These are phyloP conservation scores for Globisporangium megalacanthum DNA, from an alignment of 352 stramenopile genomes.

Conservation along the genomic window DNA sequence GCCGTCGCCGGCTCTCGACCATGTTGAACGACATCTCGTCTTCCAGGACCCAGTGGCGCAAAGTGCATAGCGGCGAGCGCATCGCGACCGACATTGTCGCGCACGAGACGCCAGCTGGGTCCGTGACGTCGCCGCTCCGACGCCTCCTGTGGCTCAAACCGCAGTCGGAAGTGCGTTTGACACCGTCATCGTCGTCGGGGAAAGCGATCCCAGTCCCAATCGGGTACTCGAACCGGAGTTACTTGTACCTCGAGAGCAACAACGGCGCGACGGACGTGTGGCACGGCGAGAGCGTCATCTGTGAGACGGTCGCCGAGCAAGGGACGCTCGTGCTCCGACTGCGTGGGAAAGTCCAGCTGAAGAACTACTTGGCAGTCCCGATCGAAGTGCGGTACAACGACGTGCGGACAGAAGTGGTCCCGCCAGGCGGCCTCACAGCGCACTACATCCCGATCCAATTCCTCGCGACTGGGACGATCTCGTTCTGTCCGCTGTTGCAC, in stretches of 20 bases:
- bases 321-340: constrained; percentile 76
- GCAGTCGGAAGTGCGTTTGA: constrained; percentile 33
- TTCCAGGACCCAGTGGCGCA: constrained; percentile 58
- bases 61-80: constrained; percentile 54
- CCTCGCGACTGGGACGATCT: constrained; percentile 59
- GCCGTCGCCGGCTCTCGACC: constrained; percentile 56
- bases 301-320: constrained; percentile 81
- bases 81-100: constrained; percentile 75
- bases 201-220: constrained; percentile 85
- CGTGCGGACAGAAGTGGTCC: constrained; percentile 43
- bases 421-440: constrained; percentile 32
- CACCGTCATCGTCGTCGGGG: constrained; percentile 13
- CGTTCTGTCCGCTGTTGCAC: constrained; percentile 57
- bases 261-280: constrained; percentile 54
- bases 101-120: constrained; percentile 77
- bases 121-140: constrained; percentile 67
- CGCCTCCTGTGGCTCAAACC: constrained; percentile 75
- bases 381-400: constrained; percentile 80
- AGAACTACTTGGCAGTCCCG: constrained; percentile 64
- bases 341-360: constrained; percentile 71
- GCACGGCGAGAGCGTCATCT: constrained; percentile 79
- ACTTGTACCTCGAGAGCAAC: constrained; percentile 71
- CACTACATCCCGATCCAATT: constrained; percentile 83
- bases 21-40: constrained; percentile 78
- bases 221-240: constrained; percentile 82